Evolutionary conservation across 2,329 filamentous ascomycete genomes (phyloP).

Genomic region (Phoma sp.): DNA sequence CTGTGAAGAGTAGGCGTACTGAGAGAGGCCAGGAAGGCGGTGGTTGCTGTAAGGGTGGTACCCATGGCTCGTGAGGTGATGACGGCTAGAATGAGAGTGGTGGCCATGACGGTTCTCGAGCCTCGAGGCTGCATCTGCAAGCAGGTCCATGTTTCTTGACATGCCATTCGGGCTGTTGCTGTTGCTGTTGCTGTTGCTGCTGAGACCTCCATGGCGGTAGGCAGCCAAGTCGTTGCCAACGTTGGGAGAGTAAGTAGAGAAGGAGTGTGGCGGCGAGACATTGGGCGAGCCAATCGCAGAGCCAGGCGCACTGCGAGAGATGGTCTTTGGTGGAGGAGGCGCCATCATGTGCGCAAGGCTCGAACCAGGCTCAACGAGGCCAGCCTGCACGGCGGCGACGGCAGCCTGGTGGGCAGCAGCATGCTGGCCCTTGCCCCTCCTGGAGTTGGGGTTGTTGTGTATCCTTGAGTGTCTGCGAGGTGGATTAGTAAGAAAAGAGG

Average conservation of each 20-base stretch:
- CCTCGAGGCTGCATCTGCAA: slow-evolving; percentile 72
- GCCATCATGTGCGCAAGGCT: slow-evolving; percentile 74
- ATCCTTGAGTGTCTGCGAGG: slow-evolving; percentile 84
- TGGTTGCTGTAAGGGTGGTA: slow-evolving; percentile 57
- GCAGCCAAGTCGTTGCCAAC: slow-evolving; percentile 64
- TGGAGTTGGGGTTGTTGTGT: slow-evolving; percentile 98
- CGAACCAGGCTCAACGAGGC: slow-evolving; percentile 58
- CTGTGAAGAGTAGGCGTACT: slow-evolving; percentile 69
- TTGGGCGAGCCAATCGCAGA: slow-evolving; percentile 92
- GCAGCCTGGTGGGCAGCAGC: slow-evolving; percentile 65
- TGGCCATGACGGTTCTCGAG: slow-evolving; percentile 66
- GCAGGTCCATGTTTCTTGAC: slow-evolving; percentile 68
- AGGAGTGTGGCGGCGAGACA: slow-evolving; percentile 92
- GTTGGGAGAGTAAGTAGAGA: slow-evolving; percentile 66
- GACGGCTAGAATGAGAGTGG: slow-evolving; percentile 48
- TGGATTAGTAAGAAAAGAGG: slow-evolving; percentile 12
- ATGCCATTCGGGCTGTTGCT: slow-evolving; percentile 56
- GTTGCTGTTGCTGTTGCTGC: slow-evolving; percentile 47
- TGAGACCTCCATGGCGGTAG: slow-evolving; percentile 52
- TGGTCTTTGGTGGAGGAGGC: slow-evolving; percentile 72
- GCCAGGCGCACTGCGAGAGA: slow-evolving; percentile 85
- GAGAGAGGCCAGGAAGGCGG: slow-evolving; percentile 64
- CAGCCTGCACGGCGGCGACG: slow-evolving; percentile 58
- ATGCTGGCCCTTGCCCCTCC: slow-evolving; percentile 84
- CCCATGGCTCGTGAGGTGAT: slow-evolving; percentile 50